These are phyloP conservation scores for Colletotrichum tabaci DNA, from an alignment of 2,329 filamentous ascomycete species.

Conservation along the genomic window DNA sequence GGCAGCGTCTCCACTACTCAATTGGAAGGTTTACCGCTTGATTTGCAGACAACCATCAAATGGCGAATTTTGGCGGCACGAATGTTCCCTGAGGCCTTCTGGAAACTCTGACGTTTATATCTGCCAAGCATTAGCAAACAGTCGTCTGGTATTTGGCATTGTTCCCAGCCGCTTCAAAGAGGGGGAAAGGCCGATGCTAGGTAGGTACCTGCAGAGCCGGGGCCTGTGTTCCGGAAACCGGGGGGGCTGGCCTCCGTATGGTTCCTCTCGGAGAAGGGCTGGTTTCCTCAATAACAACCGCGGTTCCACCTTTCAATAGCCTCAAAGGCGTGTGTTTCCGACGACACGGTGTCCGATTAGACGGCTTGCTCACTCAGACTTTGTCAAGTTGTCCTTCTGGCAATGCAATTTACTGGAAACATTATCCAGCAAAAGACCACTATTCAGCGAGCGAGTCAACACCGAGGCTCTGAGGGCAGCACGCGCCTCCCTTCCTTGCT, in stretches of 20 bases:
- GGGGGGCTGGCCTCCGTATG: conserved; percentile 12
- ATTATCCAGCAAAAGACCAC: background rate
- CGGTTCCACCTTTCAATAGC: background rate
- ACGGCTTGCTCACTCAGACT: background rate
- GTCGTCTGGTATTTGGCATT: background rate
- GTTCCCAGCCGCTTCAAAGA: conserved; percentile 15
- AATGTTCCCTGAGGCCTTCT: background rate
- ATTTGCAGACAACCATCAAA: background rate
- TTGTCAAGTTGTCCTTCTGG: background rate
- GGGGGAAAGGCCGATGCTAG: conserved; percentile 34
- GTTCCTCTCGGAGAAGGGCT: background rate
- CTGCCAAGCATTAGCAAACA: background rate
- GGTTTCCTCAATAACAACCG: conserved; percentile 8
- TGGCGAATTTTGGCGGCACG: background rate
- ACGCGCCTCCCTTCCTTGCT: conserved; percentile 4
- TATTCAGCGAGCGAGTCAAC: background rate
- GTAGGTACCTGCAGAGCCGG: conserved; percentile 36
- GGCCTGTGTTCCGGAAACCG: conserved; percentile 32
- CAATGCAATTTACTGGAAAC: background rate
- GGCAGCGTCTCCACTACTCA: conserved; percentile 3
- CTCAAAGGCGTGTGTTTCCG: conserved; percentile 6
- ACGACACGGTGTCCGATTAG: background rate
- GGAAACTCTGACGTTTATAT: too few species aligned
- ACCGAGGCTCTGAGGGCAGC: conserved; percentile 1
- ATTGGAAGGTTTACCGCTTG: conserved; percentile 1